phyloP scores from a whole-genome alignment of 2,329 filamentous ascomycete genomes.

The Penicillium sp. region DNA sequence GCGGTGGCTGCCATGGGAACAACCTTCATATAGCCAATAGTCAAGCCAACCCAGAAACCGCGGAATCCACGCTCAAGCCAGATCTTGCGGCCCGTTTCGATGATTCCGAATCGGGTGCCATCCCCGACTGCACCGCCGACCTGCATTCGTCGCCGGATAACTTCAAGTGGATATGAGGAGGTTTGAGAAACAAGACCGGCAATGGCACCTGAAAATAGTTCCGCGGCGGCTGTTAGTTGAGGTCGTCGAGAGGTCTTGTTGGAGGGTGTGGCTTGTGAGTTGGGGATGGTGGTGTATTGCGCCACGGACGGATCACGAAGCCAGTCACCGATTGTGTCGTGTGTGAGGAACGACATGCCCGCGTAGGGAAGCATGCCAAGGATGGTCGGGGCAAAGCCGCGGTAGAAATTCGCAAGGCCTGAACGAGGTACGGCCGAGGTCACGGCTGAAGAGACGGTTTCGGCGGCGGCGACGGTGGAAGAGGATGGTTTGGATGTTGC shows the following conservation, averaged over 20 bases:
- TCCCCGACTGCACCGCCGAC: constrained; percentile 93
- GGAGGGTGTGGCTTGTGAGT: constrained; percentile 46
- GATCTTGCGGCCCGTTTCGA: constrained; percentile 76
- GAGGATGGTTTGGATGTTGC: constrained; percentile 38
- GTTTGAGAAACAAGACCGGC: constrained; percentile 91
- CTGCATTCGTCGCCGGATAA: constrained; percentile 91
- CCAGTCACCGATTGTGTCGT: constrained; percentile 85
- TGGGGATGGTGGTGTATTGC: constrained; percentile 72
- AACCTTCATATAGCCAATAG: constrained; percentile 93
- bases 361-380: constrained; percentile 97
- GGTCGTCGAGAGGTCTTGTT: constrained; percentile 60
- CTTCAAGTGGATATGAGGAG: constrained; percentile 88
- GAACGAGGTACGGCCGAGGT: constrained; percentile 59
- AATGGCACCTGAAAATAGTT: constrained; percentile 78
- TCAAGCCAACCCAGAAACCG: constrained; percentile 90
- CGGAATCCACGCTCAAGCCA: constrained; percentile 70
- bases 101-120: constrained; percentile 73
- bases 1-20: constrained; percentile 80
- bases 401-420: constrained; percentile 88
- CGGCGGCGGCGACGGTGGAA: constrained; percentile 42
- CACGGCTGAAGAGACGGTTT: constrained; percentile 38
- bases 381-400: constrained; percentile 86
- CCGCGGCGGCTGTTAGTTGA: constrained; percentile 78
- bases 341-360: constrained; percentile 90
- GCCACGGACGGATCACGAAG: constrained; percentile 70